Evolutionary conservation across 2,329 filamentous ascomycete species (phyloP).

Genomic region (Beauveria brongniartii): DNA sequence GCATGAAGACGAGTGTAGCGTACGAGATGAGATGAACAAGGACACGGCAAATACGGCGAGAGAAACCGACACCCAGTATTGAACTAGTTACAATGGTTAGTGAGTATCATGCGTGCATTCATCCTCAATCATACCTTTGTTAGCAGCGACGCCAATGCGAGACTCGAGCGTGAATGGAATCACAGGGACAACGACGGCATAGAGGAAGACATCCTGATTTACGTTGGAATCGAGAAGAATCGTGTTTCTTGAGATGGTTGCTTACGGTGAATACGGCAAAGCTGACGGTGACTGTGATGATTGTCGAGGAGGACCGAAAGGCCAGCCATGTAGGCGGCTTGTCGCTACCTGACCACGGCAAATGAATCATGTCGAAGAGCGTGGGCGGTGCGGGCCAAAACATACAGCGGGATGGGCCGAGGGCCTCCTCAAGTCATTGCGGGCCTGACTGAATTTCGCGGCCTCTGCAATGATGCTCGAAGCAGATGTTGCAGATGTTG

Average conservation of each 20-base stretch:
- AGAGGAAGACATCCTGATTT: conserved; percentile 27
- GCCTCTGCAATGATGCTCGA: not conserved
- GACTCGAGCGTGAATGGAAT: conserved; percentile 23
- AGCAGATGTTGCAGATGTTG: not conserved
- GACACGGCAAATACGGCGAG: conserved; percentile 26
- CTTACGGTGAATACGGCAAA: conserved; percentile 28
- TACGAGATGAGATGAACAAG: conserved; percentile 24
- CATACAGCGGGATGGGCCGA: not conserved
- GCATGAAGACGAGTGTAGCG: not conserved
- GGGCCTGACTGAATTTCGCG: not conserved
- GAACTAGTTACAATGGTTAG: conserved; percentile 15
- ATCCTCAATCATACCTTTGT: conserved; percentile 14
- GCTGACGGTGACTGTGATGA: conserved; percentile 25
- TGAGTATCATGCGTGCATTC: not conserved
- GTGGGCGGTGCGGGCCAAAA: not conserved
- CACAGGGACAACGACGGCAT: conserved; percentile 27
- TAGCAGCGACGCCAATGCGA: conserved; percentile 19
- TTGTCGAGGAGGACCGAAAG: conserved; percentile 23
- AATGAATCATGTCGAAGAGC: conserved; percentile 15
- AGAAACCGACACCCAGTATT: conserved; percentile 29
- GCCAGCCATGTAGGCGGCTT: conserved; percentile 22
- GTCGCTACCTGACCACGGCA: conserved; percentile 9
- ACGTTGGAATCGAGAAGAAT: not conserved
- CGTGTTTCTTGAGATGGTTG: not conserved
- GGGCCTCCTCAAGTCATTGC: not conserved